Evolutionary conservation across 2,329 filamentous ascomycete species (phyloP).

Genomic region (Chaetomiaceae sp.): DNA sequence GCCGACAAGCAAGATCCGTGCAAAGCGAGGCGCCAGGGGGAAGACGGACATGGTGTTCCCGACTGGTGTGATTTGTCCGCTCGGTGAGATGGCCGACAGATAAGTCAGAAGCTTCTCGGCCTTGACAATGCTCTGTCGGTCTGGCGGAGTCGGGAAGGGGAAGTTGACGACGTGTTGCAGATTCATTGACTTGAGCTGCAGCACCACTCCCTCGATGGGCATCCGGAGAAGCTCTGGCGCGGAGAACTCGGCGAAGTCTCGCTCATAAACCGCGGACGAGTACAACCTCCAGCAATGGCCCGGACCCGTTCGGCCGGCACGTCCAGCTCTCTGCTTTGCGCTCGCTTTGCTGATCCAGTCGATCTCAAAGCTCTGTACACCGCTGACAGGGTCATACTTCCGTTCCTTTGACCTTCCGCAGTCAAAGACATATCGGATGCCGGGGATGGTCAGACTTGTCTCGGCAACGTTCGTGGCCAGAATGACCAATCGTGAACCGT

Average conservation of each 20-base stretch:
- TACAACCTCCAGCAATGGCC: conserved; percentile 95
- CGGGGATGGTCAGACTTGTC: conserved; percentile 93
- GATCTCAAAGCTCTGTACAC: conserved; percentile 92
- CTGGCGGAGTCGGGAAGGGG: conserved; percentile 88
- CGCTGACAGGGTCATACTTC: conserved; percentile 77
- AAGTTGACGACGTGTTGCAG: conserved; percentile 88
- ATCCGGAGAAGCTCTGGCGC: conserved; percentile 86
- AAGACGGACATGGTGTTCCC: conserved; percentile 82
- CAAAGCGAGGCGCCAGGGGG: conserved; percentile 82
- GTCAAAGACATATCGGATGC: conserved; percentile 92
- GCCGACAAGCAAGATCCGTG: conserved; percentile 85
- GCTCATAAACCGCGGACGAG: conserved; percentile 87
- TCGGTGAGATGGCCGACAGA: conserved; percentile 67
- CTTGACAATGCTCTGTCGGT: conserved; percentile 66
- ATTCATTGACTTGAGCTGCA: conserved; percentile 93
- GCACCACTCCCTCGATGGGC: conserved; percentile 84
- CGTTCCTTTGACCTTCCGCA: conserved; percentile 89
- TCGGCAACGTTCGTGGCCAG: conserved; percentile 95
- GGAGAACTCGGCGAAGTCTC: conserved; percentile 79
- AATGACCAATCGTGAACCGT: conserved; percentile 77
- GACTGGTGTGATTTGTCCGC: conserved; percentile 69
- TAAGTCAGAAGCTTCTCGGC: conserved; percentile 84
- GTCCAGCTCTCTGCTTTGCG: conserved; percentile 83
- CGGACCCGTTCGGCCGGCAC: conserved; percentile 89
- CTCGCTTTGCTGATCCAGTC: conserved; percentile 98